Evolutionary conservation across 78 protist species (phyloP), one percentile per base, ranked within the genome.

Genomic region (Dictyostelium purpureum): DNA sequence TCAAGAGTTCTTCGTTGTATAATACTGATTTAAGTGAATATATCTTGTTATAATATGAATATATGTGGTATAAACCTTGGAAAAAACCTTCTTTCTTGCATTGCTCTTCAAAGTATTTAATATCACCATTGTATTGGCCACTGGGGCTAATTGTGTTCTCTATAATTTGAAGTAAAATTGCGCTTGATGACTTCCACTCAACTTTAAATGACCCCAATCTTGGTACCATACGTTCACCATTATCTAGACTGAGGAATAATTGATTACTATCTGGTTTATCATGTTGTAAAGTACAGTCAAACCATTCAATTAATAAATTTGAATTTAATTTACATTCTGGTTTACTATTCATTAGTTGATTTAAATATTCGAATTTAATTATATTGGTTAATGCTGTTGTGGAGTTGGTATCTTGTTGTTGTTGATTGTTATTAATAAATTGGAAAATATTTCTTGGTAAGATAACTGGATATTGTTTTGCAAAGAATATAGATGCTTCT

Each of bases 361-460:
- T 56, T 26, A 85, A 56, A 73, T 85, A 85, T 21, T 70, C 82
- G 45, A 73, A 28, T 45, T 85, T 70, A 28, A 56, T 31, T 18
- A n/a, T 11, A 19, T 56, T 19, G 14, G 28, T 76, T 19, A 14
- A 7, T 11, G 5, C 54, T 14, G 12, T 52, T 21, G 6, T 26
- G 12, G 26, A 51, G 6, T 2, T 47, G 4, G 10, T 26, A 57
- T 57, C 66, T 18, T 0, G 10, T 16, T 28, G 45, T 31, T 63
- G 28, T 14, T 47, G 52, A 47, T 47, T 56, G 19, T 24, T 56
- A 7, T 24, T 24, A 18, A 67, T 45, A 33, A 51, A 10, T 21
- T 80, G 19, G 4, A 73, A n/a, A 5, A 85, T 73, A 35, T 85
- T 85, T 52, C 82, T 40, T 33, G 92, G 92, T 31, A 73, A 35